phyloP scores from a whole-genome alignment of 495 filamentous ascomycete genomes.

The Saxophila tyrrhenica region DNA sequence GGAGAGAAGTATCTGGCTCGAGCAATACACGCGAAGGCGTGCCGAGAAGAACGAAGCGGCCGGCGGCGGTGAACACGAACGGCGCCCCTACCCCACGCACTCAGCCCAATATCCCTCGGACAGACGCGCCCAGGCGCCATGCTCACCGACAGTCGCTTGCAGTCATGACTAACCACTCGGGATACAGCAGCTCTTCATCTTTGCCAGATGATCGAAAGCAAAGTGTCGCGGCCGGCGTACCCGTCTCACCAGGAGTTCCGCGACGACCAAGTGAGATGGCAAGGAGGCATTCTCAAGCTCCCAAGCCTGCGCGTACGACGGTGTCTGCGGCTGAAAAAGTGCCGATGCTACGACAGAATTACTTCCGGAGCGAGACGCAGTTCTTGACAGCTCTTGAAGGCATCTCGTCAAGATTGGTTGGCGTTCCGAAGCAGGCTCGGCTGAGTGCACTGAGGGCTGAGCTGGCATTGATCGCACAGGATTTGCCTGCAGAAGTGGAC shows the following conservation, averaged over 20 bases:
- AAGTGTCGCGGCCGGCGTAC: conserved; percentile 36
- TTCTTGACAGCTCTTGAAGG: conserved; percentile 62
- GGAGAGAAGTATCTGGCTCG: conserved; percentile 32
- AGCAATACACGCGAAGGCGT: conserved; percentile 5
- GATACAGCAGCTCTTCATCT: conserved; percentile 47
- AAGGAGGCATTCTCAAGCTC: conserved; percentile 39
- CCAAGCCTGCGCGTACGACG: conserved; percentile 38
- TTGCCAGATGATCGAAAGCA: conserved; percentile 46
- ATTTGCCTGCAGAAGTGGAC: conserved; percentile 65
- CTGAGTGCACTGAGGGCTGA: conserved; percentile 66
- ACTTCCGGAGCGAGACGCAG: conserved; percentile 61
- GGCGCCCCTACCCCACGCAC: conserved; percentile 3
- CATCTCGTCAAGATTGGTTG: conserved; percentile 63
- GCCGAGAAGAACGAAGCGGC: conserved; percentile 1
- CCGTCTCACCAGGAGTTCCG: conserved; percentile 26
- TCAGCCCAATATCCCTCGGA: conserved; percentile 13
- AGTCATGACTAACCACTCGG: not conserved
- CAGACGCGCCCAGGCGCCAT: conserved; percentile 1
- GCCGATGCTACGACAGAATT: conserved; percentile 56
- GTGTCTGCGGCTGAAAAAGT: conserved; percentile 46
- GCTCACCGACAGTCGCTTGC: conserved; percentile 10
- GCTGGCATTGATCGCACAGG: conserved; percentile 59
- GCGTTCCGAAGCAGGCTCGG: conserved; percentile 61
- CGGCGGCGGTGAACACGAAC: conserved; percentile 1
- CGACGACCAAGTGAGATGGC: conserved; percentile 34